phyloP scores from a whole-genome alignment of 208 protist species.

The Histomonas meleagridis region DNA sequence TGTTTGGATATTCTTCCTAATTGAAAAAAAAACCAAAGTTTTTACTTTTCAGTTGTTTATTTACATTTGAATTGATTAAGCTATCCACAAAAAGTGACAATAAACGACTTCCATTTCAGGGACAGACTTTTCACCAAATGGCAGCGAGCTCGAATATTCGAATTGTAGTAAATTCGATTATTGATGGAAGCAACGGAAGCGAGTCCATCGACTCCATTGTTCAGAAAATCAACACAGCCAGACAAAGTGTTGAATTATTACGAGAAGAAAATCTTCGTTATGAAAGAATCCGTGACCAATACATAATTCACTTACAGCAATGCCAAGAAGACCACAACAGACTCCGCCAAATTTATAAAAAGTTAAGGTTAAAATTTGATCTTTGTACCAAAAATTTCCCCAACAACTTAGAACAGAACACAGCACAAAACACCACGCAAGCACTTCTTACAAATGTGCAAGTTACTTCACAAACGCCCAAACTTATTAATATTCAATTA shows the following conservation, averaged over 20 bases:
- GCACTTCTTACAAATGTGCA: too few species aligned
- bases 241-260: neutral
- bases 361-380: neutral
- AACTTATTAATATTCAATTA: neutral
- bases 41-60: too few species aligned
- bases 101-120: too few species aligned
- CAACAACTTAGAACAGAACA: neutral
- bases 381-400: neutral
- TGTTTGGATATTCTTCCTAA: too few species aligned
- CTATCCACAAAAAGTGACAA: too few species aligned
- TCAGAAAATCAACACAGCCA: neutral
- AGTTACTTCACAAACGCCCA: neutral
- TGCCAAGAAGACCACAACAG: neutral
- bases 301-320: neutral
- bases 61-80: too few species aligned
- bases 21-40: too few species aligned
- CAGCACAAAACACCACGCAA: neutral
- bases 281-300: conserved; percentile 28
- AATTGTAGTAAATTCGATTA: too few species aligned
- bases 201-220: neutral
- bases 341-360: conserved; percentile 33
- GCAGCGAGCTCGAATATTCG: too few species aligned
- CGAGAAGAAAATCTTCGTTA: neutral
- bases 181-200: too few species aligned
- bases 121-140: too few species aligned